phyloP scores from a whole-genome alignment of 2,329 filamentous ascomycete genomes.

The Arthroderma sp. region DNA sequence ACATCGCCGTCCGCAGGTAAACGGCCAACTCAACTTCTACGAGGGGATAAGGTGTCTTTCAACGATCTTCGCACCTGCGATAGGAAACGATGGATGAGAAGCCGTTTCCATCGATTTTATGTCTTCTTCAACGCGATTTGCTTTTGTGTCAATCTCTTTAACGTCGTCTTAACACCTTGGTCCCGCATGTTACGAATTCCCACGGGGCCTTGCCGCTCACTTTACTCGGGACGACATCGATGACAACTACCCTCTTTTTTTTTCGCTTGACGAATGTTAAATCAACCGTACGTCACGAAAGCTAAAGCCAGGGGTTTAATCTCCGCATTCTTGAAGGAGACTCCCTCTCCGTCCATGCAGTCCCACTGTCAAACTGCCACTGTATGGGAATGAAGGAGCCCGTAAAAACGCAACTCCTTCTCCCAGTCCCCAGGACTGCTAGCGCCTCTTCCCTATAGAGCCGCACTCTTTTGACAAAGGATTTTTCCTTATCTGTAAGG shows the following conservation, averaged over 20 bases:
- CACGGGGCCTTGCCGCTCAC: not conserved
- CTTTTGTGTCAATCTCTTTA: not conserved
- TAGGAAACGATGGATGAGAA: slow-evolving; percentile 5
- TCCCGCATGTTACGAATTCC: not conserved
- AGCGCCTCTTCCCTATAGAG: not conserved
- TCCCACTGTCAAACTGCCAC: not conserved
- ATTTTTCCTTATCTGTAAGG: not conserved
- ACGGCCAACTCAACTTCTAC: not conserved
- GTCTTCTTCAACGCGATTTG: not conserved
- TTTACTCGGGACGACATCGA: not conserved
- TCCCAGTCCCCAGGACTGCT: not conserved
- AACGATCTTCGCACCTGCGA: not conserved
- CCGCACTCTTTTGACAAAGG: not conserved
- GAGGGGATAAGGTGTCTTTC: not conserved
- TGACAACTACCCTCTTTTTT: not conserved
- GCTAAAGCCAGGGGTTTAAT: not conserved
- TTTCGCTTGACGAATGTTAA: not conserved
- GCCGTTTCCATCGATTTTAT: not conserved
- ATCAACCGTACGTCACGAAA: not conserved
- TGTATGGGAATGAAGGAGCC: not conserved
- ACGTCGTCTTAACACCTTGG: not conserved
- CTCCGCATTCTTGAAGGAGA: not conserved
- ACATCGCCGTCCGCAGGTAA: slow-evolving; percentile 31
- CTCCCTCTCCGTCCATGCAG: not conserved
- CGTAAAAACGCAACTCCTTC: not conserved